Conservation (phyloP, 2,329 filamentous ascomycete species). For the Paraphaeosphaeria sporulosa region DNA sequence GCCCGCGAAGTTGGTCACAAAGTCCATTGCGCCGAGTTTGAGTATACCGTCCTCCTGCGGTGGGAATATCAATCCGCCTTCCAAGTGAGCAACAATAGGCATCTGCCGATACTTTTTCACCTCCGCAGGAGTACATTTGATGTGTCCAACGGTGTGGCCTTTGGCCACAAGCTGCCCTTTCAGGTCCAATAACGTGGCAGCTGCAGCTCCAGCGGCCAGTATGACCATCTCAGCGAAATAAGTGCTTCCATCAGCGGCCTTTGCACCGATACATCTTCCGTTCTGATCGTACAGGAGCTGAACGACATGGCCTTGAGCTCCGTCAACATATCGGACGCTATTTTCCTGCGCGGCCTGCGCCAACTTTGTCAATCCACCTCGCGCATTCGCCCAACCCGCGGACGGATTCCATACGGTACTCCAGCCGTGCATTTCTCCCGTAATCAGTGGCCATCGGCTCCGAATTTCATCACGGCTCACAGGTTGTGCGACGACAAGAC, state of each 20-base stretch:
- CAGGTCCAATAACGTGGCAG: constrained; percentile 28
- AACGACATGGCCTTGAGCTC: constrained; percentile 44
- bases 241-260: constrained; percentile 53
- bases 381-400: constrained; percentile 8
- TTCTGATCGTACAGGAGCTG: constrained; percentile 39
- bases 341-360: constrained; percentile 2
- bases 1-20: constrained; percentile 58
- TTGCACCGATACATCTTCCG: constrained; percentile 55
- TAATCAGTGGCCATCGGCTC: constrained; percentile 2
- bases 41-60: constrained; percentile 62
- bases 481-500: constrained; percentile 7
- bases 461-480: background rate
- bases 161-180: constrained; percentile 11
- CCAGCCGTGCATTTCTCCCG: constrained; percentile 6
- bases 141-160: constrained; percentile 39
- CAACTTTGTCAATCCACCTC: constrained; percentile 4
- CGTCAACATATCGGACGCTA: constrained; percentile 4
- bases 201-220: constrained; percentile 63
- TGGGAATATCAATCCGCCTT: constrained; percentile 56
- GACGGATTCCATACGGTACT: constrained; percentile 9
- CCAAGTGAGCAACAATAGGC: constrained; percentile 60
- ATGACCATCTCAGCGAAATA: constrained; percentile 60
- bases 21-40: constrained; percentile 67
- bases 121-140: constrained; percentile 57
- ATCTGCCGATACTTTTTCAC: constrained; percentile 52